Conservation (phyloP, 441 rosid species). For the Gossypium lobatum region DNA sequence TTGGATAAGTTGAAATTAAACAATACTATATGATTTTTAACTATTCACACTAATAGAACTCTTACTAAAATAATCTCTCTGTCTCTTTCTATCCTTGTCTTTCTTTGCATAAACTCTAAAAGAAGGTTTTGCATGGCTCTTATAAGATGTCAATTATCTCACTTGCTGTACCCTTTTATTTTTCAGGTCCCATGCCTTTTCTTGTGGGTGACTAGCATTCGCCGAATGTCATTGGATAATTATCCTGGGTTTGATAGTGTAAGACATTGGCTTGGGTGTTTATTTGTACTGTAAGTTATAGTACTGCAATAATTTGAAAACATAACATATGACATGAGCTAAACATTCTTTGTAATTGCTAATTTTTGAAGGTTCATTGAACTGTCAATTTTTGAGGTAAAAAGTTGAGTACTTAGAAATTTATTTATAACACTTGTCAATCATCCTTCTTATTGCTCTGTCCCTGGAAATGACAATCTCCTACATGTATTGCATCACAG, state of each 20-base stretch:
- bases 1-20: background rate
- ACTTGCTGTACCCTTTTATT: constrained; percentile 11
- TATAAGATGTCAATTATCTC: background rate
- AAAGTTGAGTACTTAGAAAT: background rate
- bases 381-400: background rate
- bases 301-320: background rate
- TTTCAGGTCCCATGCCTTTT: constrained; percentile 77
- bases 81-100: background rate
- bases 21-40: background rate
- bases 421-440: background rate
- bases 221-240: constrained; percentile 78
- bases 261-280: constrained; percentile 25
- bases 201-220: constrained; percentile 72
- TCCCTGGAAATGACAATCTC: background rate
- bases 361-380: background rate
- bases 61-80: background rate
- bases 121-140: background rate
- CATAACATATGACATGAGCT: background rate
- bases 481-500: background rate
- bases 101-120: background rate
- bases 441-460: background rate
- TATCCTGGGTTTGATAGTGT: constrained; percentile 92
- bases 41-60: background rate
- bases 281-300: background rate
- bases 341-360: background rate